These are phyloP conservation scores for Myrmaecium sp. DNA, from an alignment of 2,329 filamentous ascomycete genomes.

Conservation along the genomic window DNA sequence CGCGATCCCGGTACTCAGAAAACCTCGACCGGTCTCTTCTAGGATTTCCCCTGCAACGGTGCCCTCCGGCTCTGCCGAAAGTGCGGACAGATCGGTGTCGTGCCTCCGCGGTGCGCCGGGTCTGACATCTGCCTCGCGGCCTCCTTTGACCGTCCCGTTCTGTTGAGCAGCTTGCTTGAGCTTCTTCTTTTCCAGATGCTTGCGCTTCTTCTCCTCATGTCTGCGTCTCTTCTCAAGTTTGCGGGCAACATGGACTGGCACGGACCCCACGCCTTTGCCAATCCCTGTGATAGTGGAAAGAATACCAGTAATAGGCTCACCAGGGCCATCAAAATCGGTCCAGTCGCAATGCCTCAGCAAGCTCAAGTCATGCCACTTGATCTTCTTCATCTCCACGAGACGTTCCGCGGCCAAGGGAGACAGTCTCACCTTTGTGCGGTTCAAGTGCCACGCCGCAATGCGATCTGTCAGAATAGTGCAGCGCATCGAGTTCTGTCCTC, in stretches of 20 bases:
- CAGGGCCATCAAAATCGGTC: slow-evolving; percentile 63
- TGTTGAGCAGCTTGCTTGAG: slow-evolving; percentile 6
- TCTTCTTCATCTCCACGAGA: slow-evolving; percentile 41
- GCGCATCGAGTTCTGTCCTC: slow-evolving; percentile 31
- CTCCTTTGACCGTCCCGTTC: slow-evolving; percentile 4
- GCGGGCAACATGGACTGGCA: slow-evolving; percentile 45
- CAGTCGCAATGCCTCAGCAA: slow-evolving; percentile 52
- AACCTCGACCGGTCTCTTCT: slow-evolving; percentile 34
- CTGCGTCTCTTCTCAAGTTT: slow-evolving; percentile 37
- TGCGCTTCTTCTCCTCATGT: slow-evolving; percentile 31
- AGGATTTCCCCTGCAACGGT: slow-evolving; percentile 19
- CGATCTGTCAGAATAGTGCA: slow-evolving; percentile 48
- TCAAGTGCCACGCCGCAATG: slow-evolving; percentile 49
- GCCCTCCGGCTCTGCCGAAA: slow-evolving; percentile 15
- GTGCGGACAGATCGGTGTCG: slow-evolving; percentile 14
- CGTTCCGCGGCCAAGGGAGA: slow-evolving; percentile 49
- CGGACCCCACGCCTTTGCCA: slow-evolving; percentile 40
- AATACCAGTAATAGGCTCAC: slow-evolving; percentile 52
- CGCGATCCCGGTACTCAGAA: slow-evolving; percentile 34
- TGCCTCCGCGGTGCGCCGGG: slow-evolving; percentile 7
- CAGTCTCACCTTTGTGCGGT: slow-evolving; percentile 41
- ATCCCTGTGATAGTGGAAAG: slow-evolving; percentile 45
- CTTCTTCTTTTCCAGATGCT: slow-evolving; percentile 12
- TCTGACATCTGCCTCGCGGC: slow-evolving; percentile 1
- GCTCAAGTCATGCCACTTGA: slow-evolving; percentile 46